A percentile compares a stretch with the other conserved stretches of the same genome.
Conservation (phyloP, 768 basidiomycete species). For the Hericium erinaceus region DNA sequence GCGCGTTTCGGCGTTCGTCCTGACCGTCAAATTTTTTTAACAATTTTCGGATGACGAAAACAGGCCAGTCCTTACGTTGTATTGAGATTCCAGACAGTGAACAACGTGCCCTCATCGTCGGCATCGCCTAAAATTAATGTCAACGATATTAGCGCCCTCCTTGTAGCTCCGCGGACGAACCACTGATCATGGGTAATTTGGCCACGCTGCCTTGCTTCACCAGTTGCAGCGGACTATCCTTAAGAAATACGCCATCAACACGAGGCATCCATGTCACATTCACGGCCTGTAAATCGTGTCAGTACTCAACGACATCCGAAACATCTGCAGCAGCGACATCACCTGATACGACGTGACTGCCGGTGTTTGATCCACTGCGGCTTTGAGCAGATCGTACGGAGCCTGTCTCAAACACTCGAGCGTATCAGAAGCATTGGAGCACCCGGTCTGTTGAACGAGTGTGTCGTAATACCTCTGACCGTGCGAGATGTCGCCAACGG, state of each 20-base stretch:
- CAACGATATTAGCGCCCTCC: too few relatives aligned
- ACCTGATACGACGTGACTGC: conserved; percentile 25
- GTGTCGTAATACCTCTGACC: conserved; percentile 37
- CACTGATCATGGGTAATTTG: neutral
- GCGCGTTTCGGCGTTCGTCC: conserved; percentile 8
- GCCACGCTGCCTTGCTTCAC: neutral
- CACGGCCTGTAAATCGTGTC: neutral
- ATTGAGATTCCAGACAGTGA: conserved; percentile 14
- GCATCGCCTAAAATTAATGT: conserved; percentile 17
- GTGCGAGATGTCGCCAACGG: conserved; percentile 31
- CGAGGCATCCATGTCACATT: neutral
- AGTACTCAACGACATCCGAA: too few relatives aligned
- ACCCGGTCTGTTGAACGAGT: conserved; percentile 32
- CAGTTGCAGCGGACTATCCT: neutral
- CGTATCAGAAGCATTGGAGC: conserved; percentile 29
- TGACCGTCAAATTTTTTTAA: neutral
- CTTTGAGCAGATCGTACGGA: conserved; percentile 13
- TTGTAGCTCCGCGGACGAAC: neutral
- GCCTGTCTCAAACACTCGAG: conserved; percentile 29
- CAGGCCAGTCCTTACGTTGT: conserved; percentile 15
- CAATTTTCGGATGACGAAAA: too few relatives aligned
- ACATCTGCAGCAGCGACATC: too few relatives aligned
- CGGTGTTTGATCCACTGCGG: conserved; percentile 25
- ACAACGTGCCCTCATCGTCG: conserved; percentile 20
- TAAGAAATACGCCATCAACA: neutral